These are phyloP conservation scores for Colletotrichum sp. DNA, from an alignment of 2,329 filamentous ascomycete species.

Conservation along the genomic window DNA sequence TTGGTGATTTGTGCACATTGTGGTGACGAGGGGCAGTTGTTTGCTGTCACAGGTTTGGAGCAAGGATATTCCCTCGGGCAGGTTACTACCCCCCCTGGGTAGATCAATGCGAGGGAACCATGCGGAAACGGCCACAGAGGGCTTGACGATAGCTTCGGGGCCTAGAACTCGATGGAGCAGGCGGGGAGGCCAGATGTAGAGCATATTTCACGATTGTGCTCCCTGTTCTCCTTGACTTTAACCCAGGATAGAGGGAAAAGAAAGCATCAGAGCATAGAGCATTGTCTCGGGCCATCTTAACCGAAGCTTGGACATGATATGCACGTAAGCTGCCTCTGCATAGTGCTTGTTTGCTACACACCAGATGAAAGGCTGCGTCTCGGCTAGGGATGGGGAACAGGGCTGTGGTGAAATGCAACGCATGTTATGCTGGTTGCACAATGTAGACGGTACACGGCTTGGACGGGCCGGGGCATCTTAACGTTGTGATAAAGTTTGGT, in stretches of 20 bases:
- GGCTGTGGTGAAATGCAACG: neutral
- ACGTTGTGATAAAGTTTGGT: neutral
- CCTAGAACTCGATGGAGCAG: neutral
- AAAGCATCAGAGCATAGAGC: neutral
- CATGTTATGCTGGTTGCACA: neutral
- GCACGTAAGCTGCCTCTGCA: neutral
- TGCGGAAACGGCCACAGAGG: neutral
- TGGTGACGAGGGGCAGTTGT: neutral
- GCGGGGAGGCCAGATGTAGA: fast-evolving
- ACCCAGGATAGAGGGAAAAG: no score
- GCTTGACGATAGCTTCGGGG: neutral
- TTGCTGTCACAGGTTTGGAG: neutral
- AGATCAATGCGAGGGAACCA: constrained; percentile 6
- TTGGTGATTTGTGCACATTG: neutral
- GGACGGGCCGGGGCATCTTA: neutral
- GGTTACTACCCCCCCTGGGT: neutral
- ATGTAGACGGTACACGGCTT: neutral
- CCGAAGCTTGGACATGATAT: neutral
- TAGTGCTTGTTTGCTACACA: neutral
- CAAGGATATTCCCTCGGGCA: neutral
- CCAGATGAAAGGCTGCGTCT: neutral
- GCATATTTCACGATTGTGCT: neutral
- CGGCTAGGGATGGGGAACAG: neutral
- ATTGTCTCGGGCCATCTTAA: neutral
- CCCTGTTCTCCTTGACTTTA: neutral